Base-by-base conservation (phyloP, 78 protist genomes). In the Thecamonas trahens region DNA sequence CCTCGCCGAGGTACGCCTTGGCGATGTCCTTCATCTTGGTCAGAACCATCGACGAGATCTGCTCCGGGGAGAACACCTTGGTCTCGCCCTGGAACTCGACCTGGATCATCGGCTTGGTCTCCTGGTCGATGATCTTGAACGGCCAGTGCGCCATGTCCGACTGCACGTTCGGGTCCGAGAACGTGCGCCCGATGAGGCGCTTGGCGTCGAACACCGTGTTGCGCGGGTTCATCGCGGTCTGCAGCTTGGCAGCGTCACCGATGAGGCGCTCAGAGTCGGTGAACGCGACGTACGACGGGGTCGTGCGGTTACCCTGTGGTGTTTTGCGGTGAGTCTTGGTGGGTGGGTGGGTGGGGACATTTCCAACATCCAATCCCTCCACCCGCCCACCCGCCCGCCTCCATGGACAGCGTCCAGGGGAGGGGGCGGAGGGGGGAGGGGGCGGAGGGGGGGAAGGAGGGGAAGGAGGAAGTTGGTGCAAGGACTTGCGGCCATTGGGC, bases 241-340 rank as follows among this genome's bases (percentile, higher is more conserved):
- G 98, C 77, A 87, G 84, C 89, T 90, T 90, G 22, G 98, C 99
- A 22, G 96, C 92, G 47, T 95, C 98, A 2, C 97, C 97, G 47
- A 94, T 66, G 26, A 91, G 79, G 24, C 95, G 83, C 75, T 90
- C 97, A 13, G 66, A 39, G 40, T 90, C 97, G 34, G 88, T 79
- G 85, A 97, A 97, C 34, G 98, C 97, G 24, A 97, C 98, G 54
- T 79, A 94, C 15, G 98, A 94, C 35, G 97, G 96, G 1, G 97
- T 93, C n/a, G 86, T 89, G 39, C 98, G 80, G 79, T 89, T 90
- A 47, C 98, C 98, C 74, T 52, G 28, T 52, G n/a, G 28, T n/a
- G n/a, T n/a, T n/a, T n/a, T n/a, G n/a, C 49, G 63, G 22, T 81
- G 77, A 53, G 73, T 81, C n/a, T 80, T 73, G 59, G 74, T 74